Evolutionary conservation across 164 flowering plant genomes (phyloP).

Genomic region (Brasenia schreberi): DNA sequence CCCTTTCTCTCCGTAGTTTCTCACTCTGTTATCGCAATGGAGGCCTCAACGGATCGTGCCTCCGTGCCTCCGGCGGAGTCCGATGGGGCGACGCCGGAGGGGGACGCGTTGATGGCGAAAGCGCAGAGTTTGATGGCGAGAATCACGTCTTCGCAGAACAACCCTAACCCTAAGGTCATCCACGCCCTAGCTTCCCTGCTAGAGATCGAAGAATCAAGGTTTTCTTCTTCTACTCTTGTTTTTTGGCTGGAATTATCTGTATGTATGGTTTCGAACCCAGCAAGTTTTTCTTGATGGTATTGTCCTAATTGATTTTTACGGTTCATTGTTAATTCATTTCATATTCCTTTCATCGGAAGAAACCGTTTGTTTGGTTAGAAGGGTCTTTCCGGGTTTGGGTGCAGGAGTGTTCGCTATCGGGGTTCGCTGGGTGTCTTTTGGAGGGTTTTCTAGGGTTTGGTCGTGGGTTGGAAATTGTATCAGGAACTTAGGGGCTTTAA

Average conservation of each 20-base stretch:
- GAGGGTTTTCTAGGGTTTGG: not conserved
- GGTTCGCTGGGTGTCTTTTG: not conserved
- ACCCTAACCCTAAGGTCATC: slow-evolving; percentile 55
- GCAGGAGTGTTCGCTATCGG: no score
- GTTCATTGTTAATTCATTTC: not conserved
- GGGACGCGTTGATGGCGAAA: slow-evolving; percentile 19
- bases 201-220: slow-evolving; percentile 77
- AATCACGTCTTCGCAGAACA: slow-evolving; percentile 31
- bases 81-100: slow-evolving; percentile 4
- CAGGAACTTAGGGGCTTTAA: no score
- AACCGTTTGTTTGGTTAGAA: no score
- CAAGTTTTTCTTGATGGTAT: not conserved
- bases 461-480: no score
- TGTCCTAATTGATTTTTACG: no score
- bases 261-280: not conserved
- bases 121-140: slow-evolving; percentile 38
- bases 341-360: no score
- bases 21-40: not conserved
- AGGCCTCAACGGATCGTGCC: not conserved
- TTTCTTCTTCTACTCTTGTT: not conserved
- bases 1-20: no score
- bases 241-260: not conserved
- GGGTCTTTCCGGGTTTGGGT: no score
- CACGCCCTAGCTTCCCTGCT: slow-evolving; percentile 80
- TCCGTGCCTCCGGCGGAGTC: not conserved